These are phyloP conservation scores for Tulasnella sp. DNA, from an alignment of 768 basidiomycete genomes.

Conservation along the genomic window DNA sequence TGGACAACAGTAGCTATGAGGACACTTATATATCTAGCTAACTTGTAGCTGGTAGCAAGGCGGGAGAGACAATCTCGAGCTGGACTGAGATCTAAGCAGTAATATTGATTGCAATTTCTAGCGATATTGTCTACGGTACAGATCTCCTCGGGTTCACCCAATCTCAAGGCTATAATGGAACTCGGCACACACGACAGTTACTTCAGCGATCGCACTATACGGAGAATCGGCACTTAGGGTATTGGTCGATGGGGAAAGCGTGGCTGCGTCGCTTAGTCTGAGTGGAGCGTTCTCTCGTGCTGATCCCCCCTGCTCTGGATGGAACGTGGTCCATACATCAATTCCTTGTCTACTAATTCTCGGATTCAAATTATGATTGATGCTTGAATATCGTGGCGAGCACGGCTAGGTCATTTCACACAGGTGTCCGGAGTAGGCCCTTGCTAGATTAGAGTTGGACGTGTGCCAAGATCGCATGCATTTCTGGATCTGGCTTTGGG, in stretches of 20 bases:
- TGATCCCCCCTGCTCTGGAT: no score
- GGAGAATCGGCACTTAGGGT: background rate
- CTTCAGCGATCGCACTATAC: background rate
- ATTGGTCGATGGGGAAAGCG: background rate
- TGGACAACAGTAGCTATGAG: background rate
- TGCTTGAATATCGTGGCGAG: no score
- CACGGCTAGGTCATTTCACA: no score
- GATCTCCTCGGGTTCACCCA: background rate
- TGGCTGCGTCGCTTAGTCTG: background rate
- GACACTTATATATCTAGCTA: background rate
- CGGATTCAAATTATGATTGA: no score
- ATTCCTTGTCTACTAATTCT: no score
- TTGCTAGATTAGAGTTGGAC: background rate
- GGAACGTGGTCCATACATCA: no score
- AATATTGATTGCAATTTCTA: background rate
- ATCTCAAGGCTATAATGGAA: background rate
- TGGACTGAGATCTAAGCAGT: background rate
- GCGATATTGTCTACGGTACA: background rate
- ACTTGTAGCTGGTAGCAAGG: background rate
- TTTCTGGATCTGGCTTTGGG: background rate
- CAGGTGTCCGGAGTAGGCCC: background rate
- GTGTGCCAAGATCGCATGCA: background rate
- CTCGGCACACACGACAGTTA: background rate
- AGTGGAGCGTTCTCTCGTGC: background rate
- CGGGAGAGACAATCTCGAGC: background rate